Evolutionary conservation across 345 rosid genomes (phyloP).

Genomic region (Theobroma cacao): DNA sequence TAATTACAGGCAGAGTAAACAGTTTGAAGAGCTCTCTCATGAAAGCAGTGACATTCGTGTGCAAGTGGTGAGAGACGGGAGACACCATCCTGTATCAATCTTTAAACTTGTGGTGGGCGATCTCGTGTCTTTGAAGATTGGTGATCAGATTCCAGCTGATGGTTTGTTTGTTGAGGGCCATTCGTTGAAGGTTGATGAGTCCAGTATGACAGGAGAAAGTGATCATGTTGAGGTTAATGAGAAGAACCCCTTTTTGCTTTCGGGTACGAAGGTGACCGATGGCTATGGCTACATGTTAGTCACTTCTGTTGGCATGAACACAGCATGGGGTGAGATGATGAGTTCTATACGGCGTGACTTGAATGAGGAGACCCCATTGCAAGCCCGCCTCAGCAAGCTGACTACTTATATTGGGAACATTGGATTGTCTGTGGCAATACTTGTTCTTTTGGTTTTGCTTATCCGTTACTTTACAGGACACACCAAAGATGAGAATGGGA

Average conservation of each 20-base stretch:
- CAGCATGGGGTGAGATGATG: slow-evolving; percentile 55
- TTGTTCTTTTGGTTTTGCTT: slow-evolving; percentile 19
- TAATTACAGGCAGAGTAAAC: slow-evolving; percentile 31
- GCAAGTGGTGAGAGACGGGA: slow-evolving; percentile 28
- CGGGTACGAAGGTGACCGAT: slow-evolving; percentile 43
- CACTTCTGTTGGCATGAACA: slow-evolving; percentile 47
- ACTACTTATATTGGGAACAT: slow-evolving; percentile 34
- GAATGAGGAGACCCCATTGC: slow-evolving; percentile 46
- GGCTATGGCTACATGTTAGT: slow-evolving; percentile 45
- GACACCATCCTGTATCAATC: slow-evolving; percentile 11
- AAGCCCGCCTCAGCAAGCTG: slow-evolving; percentile 40
- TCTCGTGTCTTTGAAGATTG: slow-evolving; percentile 32
- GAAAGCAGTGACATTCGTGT: slow-evolving; percentile 20
- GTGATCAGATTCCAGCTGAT: slow-evolving; percentile 32
- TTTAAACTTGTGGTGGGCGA: slow-evolving; percentile 35
- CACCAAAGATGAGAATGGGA: slow-evolving; percentile 20
- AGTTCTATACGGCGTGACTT: slow-evolving; percentile 27
- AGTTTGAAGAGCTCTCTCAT: slow-evolving; percentile 26
- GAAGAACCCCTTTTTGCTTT: slow-evolving; percentile 34
- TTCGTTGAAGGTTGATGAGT: slow-evolving; percentile 36
- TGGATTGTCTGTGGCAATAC: slow-evolving; percentile 25
- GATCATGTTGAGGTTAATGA: slow-evolving; percentile 24
- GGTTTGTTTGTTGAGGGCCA: slow-evolving; percentile 35
- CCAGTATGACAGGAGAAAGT: slow-evolving; percentile 35
- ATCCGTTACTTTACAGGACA: slow-evolving; percentile 27